phyloP scores from a whole-genome alignment of 495 filamentous ascomycete genomes.

The Echria macrotheca region DNA sequence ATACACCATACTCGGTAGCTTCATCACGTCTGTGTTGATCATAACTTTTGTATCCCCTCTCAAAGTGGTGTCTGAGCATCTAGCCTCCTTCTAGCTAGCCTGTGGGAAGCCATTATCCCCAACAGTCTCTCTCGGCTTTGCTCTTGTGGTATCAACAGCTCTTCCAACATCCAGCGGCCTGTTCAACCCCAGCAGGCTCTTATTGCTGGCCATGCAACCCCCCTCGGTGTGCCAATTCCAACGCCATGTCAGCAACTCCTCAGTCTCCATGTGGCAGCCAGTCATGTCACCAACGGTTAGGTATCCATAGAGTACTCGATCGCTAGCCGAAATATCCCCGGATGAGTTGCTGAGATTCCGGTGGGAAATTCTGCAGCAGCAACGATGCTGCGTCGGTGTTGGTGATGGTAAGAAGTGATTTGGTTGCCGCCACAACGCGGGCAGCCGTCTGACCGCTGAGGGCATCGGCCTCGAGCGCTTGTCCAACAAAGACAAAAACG shows the following conservation, averaged over 20 bases:
- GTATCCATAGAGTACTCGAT: not conserved
- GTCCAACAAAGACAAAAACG: constrained; percentile 74
- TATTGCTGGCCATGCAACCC: not conserved
- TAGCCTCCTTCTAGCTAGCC: too few relatives aligned
- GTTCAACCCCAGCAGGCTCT: not conserved
- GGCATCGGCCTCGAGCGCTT: constrained; percentile 86
- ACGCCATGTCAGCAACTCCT: too few relatives aligned
- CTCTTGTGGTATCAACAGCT: constrained; percentile 1
- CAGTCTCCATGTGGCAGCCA: too few relatives aligned
- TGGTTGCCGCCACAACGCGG: constrained; percentile 67
- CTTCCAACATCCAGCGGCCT: not conserved
- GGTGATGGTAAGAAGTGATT: constrained; percentile 63
- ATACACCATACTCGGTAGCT: too few relatives aligned
- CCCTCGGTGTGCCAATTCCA: too few relatives aligned
- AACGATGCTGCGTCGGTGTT: constrained; percentile 65
- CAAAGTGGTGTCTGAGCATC: too few relatives aligned
- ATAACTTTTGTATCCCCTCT: too few relatives aligned
- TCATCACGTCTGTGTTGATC: too few relatives aligned
- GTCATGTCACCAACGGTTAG: too few relatives aligned
- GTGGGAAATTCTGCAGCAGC: constrained; percentile 57
- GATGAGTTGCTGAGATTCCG: constrained; percentile 72
- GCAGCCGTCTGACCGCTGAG: constrained; percentile 74
- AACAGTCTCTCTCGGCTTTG: not conserved
- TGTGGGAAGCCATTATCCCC: too few relatives aligned
- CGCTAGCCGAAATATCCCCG: constrained; percentile 60